phyloP scores from a whole-genome alignment of 805 yeast genomes.

The Yarrowia sp. region DNA sequence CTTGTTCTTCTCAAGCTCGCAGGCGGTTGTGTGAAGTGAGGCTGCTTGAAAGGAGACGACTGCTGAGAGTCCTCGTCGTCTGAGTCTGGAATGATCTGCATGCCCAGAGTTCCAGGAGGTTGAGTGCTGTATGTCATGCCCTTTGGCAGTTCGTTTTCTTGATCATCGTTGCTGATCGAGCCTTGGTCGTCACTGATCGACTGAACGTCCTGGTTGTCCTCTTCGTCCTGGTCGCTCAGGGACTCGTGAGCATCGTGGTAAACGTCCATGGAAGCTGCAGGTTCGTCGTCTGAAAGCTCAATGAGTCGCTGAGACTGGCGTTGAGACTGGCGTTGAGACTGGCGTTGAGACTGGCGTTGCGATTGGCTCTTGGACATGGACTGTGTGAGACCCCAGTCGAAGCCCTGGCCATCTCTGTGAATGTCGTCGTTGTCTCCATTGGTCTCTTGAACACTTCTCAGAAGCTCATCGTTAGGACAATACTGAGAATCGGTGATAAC shows the following conservation, averaged over 20 bases:
- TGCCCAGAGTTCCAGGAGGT: background rate
- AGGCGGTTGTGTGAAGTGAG: background rate
- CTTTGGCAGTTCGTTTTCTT: background rate
- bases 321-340: background rate
- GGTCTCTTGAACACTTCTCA: background rate
- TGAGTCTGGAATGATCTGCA: background rate
- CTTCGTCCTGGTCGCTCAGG: background rate
- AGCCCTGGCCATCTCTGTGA: conserved; percentile 13
- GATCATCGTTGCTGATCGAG: background rate
- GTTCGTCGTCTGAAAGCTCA: background rate
- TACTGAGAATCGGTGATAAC: background rate
- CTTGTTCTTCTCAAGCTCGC: background rate
- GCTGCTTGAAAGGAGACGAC: background rate
- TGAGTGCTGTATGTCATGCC: background rate
- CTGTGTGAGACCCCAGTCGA: background rate
- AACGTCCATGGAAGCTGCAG: background rate
- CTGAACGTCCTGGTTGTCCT: background rate
- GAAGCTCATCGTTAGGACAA: background rate
- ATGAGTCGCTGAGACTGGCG: background rate
- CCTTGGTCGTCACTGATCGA: background rate
- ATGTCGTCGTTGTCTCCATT: background rate
- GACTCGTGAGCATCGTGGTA: background rate
- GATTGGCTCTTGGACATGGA: background rate
- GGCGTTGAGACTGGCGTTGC: too few relatives aligned
- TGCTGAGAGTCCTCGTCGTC: conserved; percentile 1